Conservation (phyloP, 805 yeast species). For the Yarrowia keelungensis region DNA sequence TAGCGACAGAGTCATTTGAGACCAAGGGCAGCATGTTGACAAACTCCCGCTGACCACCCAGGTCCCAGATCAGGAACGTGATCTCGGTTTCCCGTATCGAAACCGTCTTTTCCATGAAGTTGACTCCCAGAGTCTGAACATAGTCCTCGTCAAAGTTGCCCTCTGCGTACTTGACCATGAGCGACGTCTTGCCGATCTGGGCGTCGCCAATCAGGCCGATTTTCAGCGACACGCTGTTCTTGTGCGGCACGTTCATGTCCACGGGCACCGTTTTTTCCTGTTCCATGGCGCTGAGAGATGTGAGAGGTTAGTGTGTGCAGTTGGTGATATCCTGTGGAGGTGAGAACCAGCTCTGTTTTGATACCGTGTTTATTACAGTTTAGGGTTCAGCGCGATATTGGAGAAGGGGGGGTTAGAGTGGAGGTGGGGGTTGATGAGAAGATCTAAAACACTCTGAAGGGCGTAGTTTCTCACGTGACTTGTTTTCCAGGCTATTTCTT, state of each 20-base stretch:
- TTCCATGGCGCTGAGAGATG: neutral
- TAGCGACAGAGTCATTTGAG: slow-evolving; percentile 89
- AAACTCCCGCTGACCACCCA: slow-evolving; percentile 95
- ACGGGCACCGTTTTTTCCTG: slow-evolving; percentile 43
- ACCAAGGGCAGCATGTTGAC: slow-evolving; percentile 95
- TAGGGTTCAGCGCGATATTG: slow-evolving; percentile 1
- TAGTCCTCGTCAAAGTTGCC: slow-evolving; percentile 90
- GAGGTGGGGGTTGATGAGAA: no score
- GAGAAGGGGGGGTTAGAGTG: no score
- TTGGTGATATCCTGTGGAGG: neutral
- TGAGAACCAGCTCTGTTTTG: slow-evolving; percentile 6
- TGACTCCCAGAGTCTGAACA: slow-evolving; percentile 93
- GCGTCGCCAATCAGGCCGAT: slow-evolving; percentile 96
- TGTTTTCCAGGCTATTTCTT: no score
- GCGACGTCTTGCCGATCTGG: slow-evolving; percentile 92
- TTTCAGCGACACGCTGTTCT: slow-evolving; percentile 58
- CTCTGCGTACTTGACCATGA: slow-evolving; percentile 97
- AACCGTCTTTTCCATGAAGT: slow-evolving; percentile 89
- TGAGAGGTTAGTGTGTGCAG: neutral
- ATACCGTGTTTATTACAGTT: neutral
- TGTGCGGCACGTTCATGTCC: slow-evolving; percentile 46
- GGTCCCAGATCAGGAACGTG: slow-evolving; percentile 91
- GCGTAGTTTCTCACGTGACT: neutral
- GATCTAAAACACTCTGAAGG: neutral
- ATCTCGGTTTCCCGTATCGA: slow-evolving; percentile 85